Conservation (phyloP, 2,329 filamentous ascomycete genomes). For the Gnomoniopsis smithogilvyi region DNA sequence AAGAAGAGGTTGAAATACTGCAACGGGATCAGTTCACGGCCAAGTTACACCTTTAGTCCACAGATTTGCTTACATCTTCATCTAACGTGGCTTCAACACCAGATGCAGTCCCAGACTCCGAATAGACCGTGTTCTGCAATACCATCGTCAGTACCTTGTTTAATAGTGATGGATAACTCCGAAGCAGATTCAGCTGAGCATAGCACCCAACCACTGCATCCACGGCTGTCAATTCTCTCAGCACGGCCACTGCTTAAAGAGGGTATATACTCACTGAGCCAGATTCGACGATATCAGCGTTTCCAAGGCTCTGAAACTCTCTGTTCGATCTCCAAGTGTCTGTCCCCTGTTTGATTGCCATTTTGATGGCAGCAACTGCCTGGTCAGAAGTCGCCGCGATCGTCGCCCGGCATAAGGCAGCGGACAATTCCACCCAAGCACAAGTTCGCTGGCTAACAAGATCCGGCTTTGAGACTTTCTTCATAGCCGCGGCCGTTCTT, state of each 20-base stretch:
- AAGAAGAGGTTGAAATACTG: conserved; percentile 11
- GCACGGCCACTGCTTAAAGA: not conserved
- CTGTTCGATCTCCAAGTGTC: conserved; percentile 1
- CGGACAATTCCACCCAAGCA: conserved; percentile 9
- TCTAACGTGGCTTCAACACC: not conserved
- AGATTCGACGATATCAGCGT: not conserved
- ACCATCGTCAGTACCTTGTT: not conserved
- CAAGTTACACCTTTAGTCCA: not conserved
- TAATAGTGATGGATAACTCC: not conserved
- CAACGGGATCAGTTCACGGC: not conserved
- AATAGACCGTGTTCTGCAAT: not conserved
- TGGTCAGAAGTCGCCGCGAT: not conserved
- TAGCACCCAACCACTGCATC: no score
- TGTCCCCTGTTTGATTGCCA: not conserved
- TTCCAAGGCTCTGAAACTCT: not conserved
- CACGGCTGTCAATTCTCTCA: not conserved
- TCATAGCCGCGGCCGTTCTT: not conserved
- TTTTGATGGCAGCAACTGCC: not conserved
- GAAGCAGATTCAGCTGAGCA: no score
- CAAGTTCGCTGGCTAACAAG: conserved; percentile 13
- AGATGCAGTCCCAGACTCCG: not conserved
- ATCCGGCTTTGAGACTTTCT: conserved; percentile 4
- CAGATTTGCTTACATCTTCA: conserved; percentile 3
- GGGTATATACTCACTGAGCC: not conserved
- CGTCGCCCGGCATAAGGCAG: conserved; percentile 6